Evolutionary conservation across 139 green algal genomes (phyloP), one percentile per base, ranked within the genome.

Genomic region (Parachlorella kessleri): DNA sequence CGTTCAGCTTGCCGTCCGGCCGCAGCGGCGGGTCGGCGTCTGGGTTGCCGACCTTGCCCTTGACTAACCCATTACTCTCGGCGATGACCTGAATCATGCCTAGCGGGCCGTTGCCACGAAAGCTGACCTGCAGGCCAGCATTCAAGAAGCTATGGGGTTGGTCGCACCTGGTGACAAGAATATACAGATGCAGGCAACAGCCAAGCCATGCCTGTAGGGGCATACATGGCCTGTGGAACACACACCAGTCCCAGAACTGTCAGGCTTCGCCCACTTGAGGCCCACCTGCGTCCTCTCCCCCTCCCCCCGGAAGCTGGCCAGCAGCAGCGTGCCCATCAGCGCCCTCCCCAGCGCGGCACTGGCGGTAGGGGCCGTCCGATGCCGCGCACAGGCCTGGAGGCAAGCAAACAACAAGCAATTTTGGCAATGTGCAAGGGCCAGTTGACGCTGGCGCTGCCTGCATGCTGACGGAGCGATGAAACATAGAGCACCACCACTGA

Each of bases 111-210:
- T 96, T 80, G 2, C 92, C 94, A 53, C 86, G 89, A 87, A 98
- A 97, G 0, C 86, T 95, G 7, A 98, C 80, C 90, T 98, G 89
- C 70, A 82, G 63, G n/a, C n/a, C n/a, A n/a, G n/a, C n/a, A n/a
- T n/a, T n/a, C n/a, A n/a, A n/a, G n/a, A n/a, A n/a, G n/a, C n/a
- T n/a, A n/a, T n/a, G n/a, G n/a, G n/a, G n/a, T n/a, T n/a, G n/a
- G n/a, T n/a, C n/a, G n/a, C n/a, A n/a, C n/a, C n/a, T n/a, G n/a
- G n/a, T n/a, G n/a, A n/a, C n/a, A n/a, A n/a, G n/a, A n/a, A n/a
- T n/a, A n/a, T n/a, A n/a, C n/a, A n/a, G n/a, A n/a, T n/a, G n/a
- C n/a, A n/a, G n/a, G n/a, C n/a, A n/a, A n/a, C n/a, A n/a, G n/a
- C n/a, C n/a, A n/a, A n/a, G n/a, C n/a, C n/a, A n/a, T n/a, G n/a